Base-by-base conservation (phyloP, 176 grass and related monocot genomes). In the Bromus sterilis region DNA sequence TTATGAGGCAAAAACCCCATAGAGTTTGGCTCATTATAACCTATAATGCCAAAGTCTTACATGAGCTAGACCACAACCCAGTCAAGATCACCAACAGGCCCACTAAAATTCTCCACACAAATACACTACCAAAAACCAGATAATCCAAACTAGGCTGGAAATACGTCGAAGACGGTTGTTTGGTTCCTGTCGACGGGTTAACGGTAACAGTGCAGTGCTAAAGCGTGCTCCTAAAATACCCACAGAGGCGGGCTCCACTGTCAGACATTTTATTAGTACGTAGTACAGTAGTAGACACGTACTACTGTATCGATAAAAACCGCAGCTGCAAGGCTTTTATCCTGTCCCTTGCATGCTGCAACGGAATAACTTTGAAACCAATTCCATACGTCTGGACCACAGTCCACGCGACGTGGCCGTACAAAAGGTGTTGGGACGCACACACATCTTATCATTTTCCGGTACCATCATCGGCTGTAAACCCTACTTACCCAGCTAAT, bases 401-500 rank as follows among this genome's bases (percentile, higher is more conserved):
- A 33, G 4, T 32, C 9, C 59, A 35, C 28, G 59, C 21, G 25
- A 74, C 16, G 25, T 70, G 82, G 24, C 48, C 11, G 41, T 35
- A 51, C 75, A 58, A 35, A 58, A 75, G 68, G 58, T 79, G 67
- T 31, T 56, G 33, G 18, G 30, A 39, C 72, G 20, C 72, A 51
- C 32, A 23, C 83, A 43, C 83, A 63, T 39, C 34, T 16, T 30
- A 89, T 85, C 43, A 82, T 26, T 78, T 74, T 34, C 66, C 46
- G 68, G 82, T 80, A 76, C 76, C 23, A 66, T 73, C 30, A 78
- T 71, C 73, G 31, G 73, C 8, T 69, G 59, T 59, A 66, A 86
- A 14, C 66, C 26, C 64, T 82, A 78, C 72, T 89, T 56, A 82
- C 73, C 83, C 78, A 82, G 83, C 56, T 80, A 88, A 79, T 66